These are phyloP conservation scores for Ceriops zippeliana DNA, from an alignment of 345 rosid genomes.

Conservation along the genomic window DNA sequence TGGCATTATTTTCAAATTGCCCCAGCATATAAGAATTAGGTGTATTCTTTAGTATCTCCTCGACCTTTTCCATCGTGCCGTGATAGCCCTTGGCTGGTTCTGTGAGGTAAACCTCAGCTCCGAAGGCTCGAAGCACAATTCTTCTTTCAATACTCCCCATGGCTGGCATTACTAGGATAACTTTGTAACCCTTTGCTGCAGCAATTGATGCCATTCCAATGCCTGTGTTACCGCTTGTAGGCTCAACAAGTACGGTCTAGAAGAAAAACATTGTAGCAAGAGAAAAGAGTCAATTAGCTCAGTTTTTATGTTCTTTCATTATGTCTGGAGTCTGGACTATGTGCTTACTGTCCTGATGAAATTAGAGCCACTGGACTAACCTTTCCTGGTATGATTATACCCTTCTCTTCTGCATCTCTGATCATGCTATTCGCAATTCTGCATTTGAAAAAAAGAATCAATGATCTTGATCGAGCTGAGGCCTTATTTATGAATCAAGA, in stretches of 20 bases:
- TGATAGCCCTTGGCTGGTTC: conserved; percentile 40
- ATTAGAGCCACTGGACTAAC: conserved; percentile 21
- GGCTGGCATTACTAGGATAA: conserved; percentile 52
- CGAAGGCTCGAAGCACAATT: conserved; percentile 56
- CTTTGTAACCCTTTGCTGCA: conserved; percentile 62
- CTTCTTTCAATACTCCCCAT: conserved; percentile 53
- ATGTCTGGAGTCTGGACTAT: too few species aligned
- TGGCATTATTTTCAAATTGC: conserved; percentile 62
- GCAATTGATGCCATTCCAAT: conserved; percentile 69
- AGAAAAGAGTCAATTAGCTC: not conserved
- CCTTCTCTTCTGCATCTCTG: conserved; percentile 80
- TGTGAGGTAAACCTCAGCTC: conserved; percentile 59
- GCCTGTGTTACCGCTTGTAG: conserved; percentile 72
- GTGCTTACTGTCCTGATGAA: too few species aligned
- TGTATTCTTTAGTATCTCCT: conserved; percentile 53
- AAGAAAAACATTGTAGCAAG: conserved; percentile 4
- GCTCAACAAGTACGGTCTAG: conserved; percentile 53
- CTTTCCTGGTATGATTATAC: conserved; percentile 78
- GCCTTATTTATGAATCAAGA: too few species aligned
- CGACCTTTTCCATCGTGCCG: conserved; percentile 34
- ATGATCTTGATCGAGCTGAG: too few species aligned
- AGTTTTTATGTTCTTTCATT: too few species aligned
- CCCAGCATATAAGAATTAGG: conserved; percentile 55
- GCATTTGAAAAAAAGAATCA: conserved; percentile 10
- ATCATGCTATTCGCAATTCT: conserved; percentile 93